Base-by-base conservation (phyloP, 768 basidiomycete species). In the Scleroderma bovista region DNA sequence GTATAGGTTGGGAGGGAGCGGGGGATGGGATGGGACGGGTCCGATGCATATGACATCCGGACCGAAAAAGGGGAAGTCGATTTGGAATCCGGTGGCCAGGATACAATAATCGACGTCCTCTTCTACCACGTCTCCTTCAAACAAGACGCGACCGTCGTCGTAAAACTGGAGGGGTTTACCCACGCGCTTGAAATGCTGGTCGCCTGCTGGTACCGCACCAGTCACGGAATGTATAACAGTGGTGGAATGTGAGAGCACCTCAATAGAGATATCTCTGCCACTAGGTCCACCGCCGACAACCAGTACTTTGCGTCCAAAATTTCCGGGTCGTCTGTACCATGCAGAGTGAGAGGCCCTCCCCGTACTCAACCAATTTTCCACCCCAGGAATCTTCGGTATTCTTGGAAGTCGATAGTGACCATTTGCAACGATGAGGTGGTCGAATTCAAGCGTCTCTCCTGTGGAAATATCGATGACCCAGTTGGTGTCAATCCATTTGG, bases 11-110 rank as follows among this genome's bases (percentile, higher is more conserved):
- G 54, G 42, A 1, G 81, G 80, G 16, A 84, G 60, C 3, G 78
- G 74, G 33, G 79, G 74, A 16, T 72, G 61, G 5, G 72, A 58
- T 2, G 79, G 75, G 11, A 78, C 76, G 15, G 75, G 43, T 0
- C 56, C 63, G 7, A 57, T 63, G 24, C 75, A 60, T 12, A 77
- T 60, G 36, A 66, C 57, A 6, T 64, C 45, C 2, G 68, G 57
- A 41, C 48, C 49, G 36, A 92, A 68, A 67, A 89, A 90, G 0
- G 85, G 83, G 55, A 83, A 80, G 12, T 76, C 68, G 39, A 77
- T 66, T 46, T 83, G 69, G 61, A 85, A 93, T 11, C 89, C 90
- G 2, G 89, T 93, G 2, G 87, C 89, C 16, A 91, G 67, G 46
- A 90, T 79, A 54, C 80, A 81, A 53, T 78, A 67, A 54, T 84